Conservation (phyloP, 2,329 filamentous ascomycete species). For the Aureobasidium namibiae region DNA sequence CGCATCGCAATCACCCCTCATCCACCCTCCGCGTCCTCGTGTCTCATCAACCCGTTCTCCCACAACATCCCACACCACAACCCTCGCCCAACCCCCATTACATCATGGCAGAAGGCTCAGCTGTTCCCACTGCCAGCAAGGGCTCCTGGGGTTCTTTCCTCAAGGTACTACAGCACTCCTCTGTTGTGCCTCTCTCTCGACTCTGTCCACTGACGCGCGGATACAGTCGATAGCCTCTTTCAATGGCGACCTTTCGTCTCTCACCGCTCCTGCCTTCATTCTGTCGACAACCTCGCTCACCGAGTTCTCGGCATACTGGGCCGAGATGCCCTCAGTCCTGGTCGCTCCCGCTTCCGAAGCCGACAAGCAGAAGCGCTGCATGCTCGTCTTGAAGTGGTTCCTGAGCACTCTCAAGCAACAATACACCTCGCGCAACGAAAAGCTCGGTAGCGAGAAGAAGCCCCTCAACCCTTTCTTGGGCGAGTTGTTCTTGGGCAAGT, state of each 20-base stretch:
- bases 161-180: conserved; percentile 29
- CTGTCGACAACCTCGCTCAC: conserved; percentile 47
- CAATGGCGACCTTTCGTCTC: conserved; percentile 48
- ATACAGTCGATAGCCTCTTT: conserved; percentile 44
- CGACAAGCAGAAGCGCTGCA: conserved; percentile 71
- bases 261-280: conserved; percentile 50
- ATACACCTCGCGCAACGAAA: conserved; percentile 66
- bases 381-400: conserved; percentile 95
- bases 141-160: conserved; percentile 43
- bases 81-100: not conserved
- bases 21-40: not conserved
- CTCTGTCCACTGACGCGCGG: not conserved
- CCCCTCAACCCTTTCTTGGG: conserved; percentile 93
- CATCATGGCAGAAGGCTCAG: conserved; percentile 33
- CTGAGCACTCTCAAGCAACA: conserved; percentile 86
- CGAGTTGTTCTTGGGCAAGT: conserved; percentile 86
- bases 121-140: conserved; percentile 38
- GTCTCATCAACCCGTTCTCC: not conserved
- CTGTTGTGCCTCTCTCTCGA: not conserved
- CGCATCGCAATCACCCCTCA: conserved; percentile 11
- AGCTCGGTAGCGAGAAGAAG: conserved; percentile 89
- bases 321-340: conserved; percentile 56
- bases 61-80: not conserved
- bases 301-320: conserved; percentile 51
- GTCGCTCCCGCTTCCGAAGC: conserved; percentile 72